phyloP scores from a whole-genome alignment of 306 rosid genomes.

The Geum urbanum region DNA sequence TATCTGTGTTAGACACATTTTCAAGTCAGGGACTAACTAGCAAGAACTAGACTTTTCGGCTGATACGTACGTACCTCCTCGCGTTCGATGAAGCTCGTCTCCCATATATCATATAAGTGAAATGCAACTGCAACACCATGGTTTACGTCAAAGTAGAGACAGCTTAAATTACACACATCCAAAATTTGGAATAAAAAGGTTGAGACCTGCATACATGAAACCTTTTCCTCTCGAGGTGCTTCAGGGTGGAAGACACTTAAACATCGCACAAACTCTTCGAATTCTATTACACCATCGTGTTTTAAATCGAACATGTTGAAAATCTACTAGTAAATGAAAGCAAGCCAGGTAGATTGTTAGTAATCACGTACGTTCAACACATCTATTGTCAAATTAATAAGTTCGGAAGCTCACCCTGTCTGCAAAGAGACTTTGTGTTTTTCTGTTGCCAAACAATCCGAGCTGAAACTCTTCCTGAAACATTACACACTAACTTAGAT shows the following conservation, averaged over 20 bases:
- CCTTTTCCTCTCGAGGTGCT: constrained; percentile 45
- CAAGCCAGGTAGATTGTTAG: no score
- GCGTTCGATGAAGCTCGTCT: constrained; percentile 48
- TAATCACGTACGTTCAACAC: background rate
- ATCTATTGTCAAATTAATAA: background rate
- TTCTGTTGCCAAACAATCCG: constrained; percentile 42
- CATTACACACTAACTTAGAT: background rate
- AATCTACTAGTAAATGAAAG: constrained; percentile 26
- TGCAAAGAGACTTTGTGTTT: constrained; percentile 36
- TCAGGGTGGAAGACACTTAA: constrained; percentile 56
- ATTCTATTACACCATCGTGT: constrained; percentile 50
- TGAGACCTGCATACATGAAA: constrained; percentile 34
- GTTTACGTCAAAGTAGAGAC: constrained; percentile 9
- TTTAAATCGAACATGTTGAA: constrained; percentile 47
- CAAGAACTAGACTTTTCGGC: background rate
- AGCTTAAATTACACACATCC: background rate
- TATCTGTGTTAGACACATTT: background rate
- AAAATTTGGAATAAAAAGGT: background rate
- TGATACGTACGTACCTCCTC: constrained; percentile 45
- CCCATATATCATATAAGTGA: constrained; percentile 46
- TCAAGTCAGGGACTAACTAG: background rate
- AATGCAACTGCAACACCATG: constrained; percentile 45
- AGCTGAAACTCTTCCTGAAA: constrained; percentile 59
- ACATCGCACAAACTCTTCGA: constrained; percentile 50
- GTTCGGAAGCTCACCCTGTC: constrained; percentile 40